Evolutionary conservation across 192 early-diverging fungal species (phyloP), one percentile per base, ranked within the genome.

Genomic region (Coemansia sp.): DNA sequence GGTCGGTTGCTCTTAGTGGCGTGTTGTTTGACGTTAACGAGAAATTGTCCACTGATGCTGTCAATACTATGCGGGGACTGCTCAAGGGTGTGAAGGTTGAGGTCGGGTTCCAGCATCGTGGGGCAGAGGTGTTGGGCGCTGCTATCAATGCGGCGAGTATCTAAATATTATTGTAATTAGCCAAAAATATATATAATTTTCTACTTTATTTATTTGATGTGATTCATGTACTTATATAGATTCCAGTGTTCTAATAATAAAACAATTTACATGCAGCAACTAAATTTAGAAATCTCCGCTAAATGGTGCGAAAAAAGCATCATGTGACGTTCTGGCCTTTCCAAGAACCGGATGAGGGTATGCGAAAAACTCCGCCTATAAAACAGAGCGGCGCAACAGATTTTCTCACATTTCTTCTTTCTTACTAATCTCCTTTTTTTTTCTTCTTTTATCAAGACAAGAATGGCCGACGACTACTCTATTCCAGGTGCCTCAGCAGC

Each of bases 81-180:
- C 52, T 70, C 22, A 63, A n/a, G 3, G 1, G 2, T 6, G 42
- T 3, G n/a, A 41, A 49, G 12, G 51, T 51, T 1, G 41, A 51
- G 16, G 65, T 76, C 22, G 13, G 36, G 13, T 42, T 76, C 57
- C 79, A 81, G 52, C 24, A 51, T 12, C 63, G 71, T 9, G 38
- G 63, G 16, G 59, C 71, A 2, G 79, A 81, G 18, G 63, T 73
- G 3, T 10, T 74, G 52, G 79, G 79, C 8, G 79, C 79, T 24
- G 74, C 79, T 5, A 62, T 81, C 51, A 74, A 73, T 34, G 79
- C 79, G 3, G 74, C 73, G n/a, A 59, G 67, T 66, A n/a, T 63
- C 31, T 69, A 60, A 40, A 29, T 59, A 29, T 49, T 68, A 44
- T 31, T 66, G 42, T 55, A 55, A 29, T 29, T 55, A 55, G 49